Evolutionary conservation across 768 basidiomycete genomes (phyloP), one percentile per base, ranked within the genome.

Genomic region (Boletus fagicola): DNA sequence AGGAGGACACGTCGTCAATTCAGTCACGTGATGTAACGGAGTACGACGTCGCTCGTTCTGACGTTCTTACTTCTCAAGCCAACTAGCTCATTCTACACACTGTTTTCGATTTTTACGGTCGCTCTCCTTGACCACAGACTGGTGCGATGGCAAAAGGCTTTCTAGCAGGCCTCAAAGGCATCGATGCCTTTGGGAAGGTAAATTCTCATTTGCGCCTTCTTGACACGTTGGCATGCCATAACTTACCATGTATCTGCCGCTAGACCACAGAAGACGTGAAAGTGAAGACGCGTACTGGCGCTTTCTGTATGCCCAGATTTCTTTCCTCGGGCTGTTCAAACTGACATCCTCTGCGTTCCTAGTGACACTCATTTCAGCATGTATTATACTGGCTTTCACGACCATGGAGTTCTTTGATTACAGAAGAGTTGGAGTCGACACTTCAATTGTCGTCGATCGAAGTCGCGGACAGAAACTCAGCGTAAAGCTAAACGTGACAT

Each of bases 151-250:
- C 89, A 63, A 92, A 87, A 75, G 86, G 88, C 62, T 74, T 92
- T 63, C 80, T 92, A 68, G 81, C 80, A 49, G 81, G 79, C 63
- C 80, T 98, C 66, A 94, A 91, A 72, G 92, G 94, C 70, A 82
- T 98, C 53, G 97, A 99, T 79, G 97, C 97, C 75, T 99, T 99
- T 80, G 97, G 97, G 60, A 99, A 98, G 88, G 96, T 96, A 67
- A 64, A 80, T 40, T 9, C 1, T 39, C 18, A 9, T 31, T 48
- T 33, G 20, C 20, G 12, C 43, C 42, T 50, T 50, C 35, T 28
- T 43, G 54, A 58, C 43, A 62, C 50, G 48, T 64, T 11, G 52
- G 12, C 53, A 40, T 35, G 31, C 12, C n/a, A 31, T 15, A 30
- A 28, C 61, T 68, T 45, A 61, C 54, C 24, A 44, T 47, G 51